phyloP scores from a whole-genome alignment of 2,329 filamentous ascomycete genomes.

The Claviceps africana region DNA sequence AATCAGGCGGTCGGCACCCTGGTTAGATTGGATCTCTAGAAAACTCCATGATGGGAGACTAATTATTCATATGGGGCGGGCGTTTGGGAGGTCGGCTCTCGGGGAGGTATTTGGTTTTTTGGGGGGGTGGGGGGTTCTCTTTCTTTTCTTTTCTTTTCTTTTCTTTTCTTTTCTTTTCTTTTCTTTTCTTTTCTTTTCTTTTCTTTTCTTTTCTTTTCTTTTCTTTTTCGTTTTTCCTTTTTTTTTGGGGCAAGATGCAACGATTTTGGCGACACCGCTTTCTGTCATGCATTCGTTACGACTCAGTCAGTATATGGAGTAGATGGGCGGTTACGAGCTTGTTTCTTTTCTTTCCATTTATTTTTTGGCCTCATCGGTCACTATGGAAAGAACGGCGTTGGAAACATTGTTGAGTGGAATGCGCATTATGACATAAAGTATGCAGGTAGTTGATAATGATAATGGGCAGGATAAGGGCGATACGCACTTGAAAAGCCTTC shows the following conservation, averaged over 20 bases:
- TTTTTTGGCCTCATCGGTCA: neutral
- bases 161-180: neutral
- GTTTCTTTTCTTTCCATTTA: neutral
- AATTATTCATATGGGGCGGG: conserved; percentile 3
- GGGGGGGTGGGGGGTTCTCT: no score
- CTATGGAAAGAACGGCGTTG: conserved; percentile 2
- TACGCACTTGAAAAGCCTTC: neutral
- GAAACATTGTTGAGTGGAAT: conserved; percentile 3
- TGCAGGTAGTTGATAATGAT: conserved; percentile 9
- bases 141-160: neutral
- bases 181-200: neutral
- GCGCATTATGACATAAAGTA: conserved; percentile 6
- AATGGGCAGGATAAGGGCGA: conserved; percentile 4
- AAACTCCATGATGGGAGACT: neutral
- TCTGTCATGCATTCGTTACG: conserved; percentile 1
- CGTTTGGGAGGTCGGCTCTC: conserved; percentile 2
- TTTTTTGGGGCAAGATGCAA: neutral
- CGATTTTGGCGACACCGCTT: neutral
- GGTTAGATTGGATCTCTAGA: neutral
- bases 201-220: neutral
- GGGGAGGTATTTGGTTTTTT: conserved; percentile 1
- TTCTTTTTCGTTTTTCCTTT: neutral
- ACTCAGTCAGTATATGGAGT: neutral
- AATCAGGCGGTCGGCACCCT: neutral
- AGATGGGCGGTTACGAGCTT: neutral